A percentile compares a stretch with the other conserved stretches of the same genome.
Evolutionary conservation across 2,329 filamentous ascomycete species (phyloP).

Genomic region (Aspergillus sp.): DNA sequence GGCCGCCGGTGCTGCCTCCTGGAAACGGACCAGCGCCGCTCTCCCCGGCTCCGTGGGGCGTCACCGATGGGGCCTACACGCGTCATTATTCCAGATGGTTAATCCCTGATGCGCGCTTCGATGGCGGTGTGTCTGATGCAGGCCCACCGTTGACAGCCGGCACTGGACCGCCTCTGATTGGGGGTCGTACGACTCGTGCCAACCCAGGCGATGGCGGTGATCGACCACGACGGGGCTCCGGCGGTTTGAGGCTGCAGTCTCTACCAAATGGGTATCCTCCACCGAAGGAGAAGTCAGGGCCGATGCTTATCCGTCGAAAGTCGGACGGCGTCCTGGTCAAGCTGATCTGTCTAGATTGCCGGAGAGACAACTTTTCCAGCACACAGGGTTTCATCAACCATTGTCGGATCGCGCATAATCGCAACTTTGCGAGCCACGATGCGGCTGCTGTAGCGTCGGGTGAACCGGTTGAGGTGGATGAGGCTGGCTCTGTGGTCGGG

Average conservation of each 20-base stretch:
- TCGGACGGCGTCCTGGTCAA: constrained; percentile 78
- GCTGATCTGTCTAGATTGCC: constrained; percentile 79
- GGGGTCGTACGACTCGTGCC: constrained; percentile 72
- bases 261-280: constrained; percentile 61
- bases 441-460: constrained; percentile 84
- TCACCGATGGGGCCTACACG: constrained; percentile 84
- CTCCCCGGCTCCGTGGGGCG: constrained; percentile 81
- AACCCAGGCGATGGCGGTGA: constrained; percentile 51
- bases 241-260: constrained; percentile 57
- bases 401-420: constrained; percentile 87
- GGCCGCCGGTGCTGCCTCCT: constrained; percentile 55
- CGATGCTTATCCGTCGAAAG: constrained; percentile 73
- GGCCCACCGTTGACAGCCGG: constrained; percentile 11
- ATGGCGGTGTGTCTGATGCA: constrained; percentile 47
- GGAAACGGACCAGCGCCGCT: constrained; percentile 58
- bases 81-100: constrained; percentile 95
- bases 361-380: constrained; percentile 85
- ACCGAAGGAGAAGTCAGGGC: constrained; percentile 71
- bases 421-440: constrained; percentile 92
- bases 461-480: constrained; percentile 65
- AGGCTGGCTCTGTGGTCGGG: constrained; percentile 41
- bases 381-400: constrained; percentile 99
- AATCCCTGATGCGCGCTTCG: constrained; percentile 77
- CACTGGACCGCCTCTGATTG: constrained; percentile 41
- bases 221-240: constrained; percentile 49